phyloP scores from a whole-genome alignment of 495 filamentous ascomycete genomes.

The Apodospora peruviana region DNA sequence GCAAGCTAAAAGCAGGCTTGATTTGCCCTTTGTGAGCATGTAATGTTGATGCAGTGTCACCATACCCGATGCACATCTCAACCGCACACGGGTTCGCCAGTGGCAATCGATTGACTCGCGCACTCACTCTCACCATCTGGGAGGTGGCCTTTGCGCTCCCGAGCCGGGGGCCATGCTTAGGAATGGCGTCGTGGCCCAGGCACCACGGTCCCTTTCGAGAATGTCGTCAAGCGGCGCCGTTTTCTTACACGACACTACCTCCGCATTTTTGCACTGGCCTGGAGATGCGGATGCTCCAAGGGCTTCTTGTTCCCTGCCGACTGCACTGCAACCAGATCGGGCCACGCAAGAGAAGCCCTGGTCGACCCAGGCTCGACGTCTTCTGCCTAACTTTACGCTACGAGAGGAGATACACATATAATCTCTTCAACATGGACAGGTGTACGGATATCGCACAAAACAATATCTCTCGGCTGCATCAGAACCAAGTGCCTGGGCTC shows the following conservation, averaged over 20 bases:
- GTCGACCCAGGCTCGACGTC: not conserved
- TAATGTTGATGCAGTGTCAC: constrained; percentile 17
- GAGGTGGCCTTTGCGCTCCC: not conserved
- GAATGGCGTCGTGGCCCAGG: constrained; percentile 17
- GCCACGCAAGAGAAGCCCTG: constrained; percentile 8
- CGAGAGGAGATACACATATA: too few relatives aligned
- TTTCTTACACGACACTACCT: constrained; percentile 15
- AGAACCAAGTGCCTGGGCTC: not conserved
- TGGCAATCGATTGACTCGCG: constrained; percentile 3
- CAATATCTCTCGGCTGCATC: too few relatives aligned
- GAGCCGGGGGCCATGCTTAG: not conserved
- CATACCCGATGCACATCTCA: constrained; percentile 9
- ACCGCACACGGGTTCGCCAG: constrained; percentile 8
- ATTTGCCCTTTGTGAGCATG: constrained; percentile 5
- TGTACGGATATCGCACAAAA: too few relatives aligned
- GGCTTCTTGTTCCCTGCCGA: constrained; percentile 10
- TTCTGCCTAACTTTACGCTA: too few relatives aligned
- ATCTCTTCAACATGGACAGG: too few relatives aligned
- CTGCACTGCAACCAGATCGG: constrained; percentile 25
- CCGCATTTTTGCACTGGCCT: constrained; percentile 19
- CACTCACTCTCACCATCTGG: too few relatives aligned
- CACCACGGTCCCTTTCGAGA: constrained; percentile 26
- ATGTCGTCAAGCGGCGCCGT: constrained; percentile 28
- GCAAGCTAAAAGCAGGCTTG: too few relatives aligned
- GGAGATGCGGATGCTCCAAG: constrained; percentile 6